phyloP scores from a whole-genome alignment of 2,329 filamentous ascomycete genomes.

The Pseudogymnoascus sp. region DNA sequence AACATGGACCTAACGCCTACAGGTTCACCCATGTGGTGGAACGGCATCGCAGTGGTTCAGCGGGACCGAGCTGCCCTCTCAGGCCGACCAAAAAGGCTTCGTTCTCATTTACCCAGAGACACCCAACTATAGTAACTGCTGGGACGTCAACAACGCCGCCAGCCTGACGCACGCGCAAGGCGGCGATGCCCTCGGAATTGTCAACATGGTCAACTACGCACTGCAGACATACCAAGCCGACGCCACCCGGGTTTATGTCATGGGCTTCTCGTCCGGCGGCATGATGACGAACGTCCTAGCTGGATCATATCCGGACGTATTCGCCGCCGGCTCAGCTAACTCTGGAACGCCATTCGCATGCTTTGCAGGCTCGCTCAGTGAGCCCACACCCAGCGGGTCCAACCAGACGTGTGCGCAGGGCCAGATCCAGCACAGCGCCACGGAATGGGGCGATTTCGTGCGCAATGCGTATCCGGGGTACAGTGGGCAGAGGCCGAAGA shows the following conservation, averaged over 20 bases:
- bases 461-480: constrained; percentile 30
- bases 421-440: constrained; percentile 20
- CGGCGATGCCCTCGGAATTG: constrained; percentile 45
- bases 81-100: constrained; percentile 46
- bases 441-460: constrained; percentile 41
- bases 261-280: constrained; percentile 34
- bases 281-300: constrained; percentile 42
- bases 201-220: constrained; percentile 48
- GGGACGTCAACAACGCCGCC: constrained; percentile 45
- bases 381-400: constrained; percentile 37
- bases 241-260: constrained; percentile 39
- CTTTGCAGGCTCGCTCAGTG: constrained; percentile 33
- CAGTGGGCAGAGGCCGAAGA: constrained; percentile 31
- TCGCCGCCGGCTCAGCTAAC: constrained; percentile 35
- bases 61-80: constrained; percentile 43
- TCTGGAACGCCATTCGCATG: constrained; percentile 29
- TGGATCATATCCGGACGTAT: constrained; percentile 38
- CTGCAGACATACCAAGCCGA: constrained; percentile 42
- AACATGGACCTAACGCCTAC: not conserved
- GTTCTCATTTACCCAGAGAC: constrained; percentile 50
- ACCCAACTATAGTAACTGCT: constrained; percentile 44
- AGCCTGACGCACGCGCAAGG: constrained; percentile 47
- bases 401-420: constrained; percentile 42
- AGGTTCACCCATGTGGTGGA: constrained; percentile 48
- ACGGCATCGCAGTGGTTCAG: constrained; percentile 41